Base-by-base conservation (phyloP, 2,329 filamentous ascomycete genomes). In the Alternaria conjuncta region DNA sequence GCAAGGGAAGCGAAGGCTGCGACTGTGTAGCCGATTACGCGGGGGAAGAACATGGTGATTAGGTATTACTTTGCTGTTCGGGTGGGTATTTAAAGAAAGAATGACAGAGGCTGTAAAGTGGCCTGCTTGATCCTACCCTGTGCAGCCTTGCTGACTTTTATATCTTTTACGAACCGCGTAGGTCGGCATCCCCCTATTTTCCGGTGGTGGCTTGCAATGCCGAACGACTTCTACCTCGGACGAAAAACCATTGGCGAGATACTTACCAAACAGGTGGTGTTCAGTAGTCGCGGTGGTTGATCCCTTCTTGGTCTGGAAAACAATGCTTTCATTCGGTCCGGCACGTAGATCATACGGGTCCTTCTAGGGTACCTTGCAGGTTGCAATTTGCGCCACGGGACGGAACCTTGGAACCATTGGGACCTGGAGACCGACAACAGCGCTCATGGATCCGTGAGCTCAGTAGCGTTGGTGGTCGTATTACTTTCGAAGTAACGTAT, bases 1-100 rank as follows among this genome's bases (percentile, higher is more conserved):
- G 68, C 74, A 28, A 76, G 63, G 15, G 72, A 69, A 32, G 66
- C 46, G 20, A 72, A 66, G 30, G 71, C 68, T n/a, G 66, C 66
- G 41, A 72, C 61, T 41, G 63, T 66, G 36, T 41, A 41, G 45
- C 67, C 61, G 30, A 72, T 63, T 13, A 74, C 53, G 21, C 65
- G 66, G 46, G 60, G 66, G 62, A 75, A 67, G 58, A 73, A 57
- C 74, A 76, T 76, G 36, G 51, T 68, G 57, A 60, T 60, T 60
- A 56, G 25, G 30, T 60, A 63, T 63, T 55, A 60, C 6, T 55
- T 11, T 43, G 57, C 50, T 51, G 43, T 57, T 30, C 21, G 23
- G 55, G 47, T 54, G 15, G 30, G 49, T 45, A 25, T 36, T 57
- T 54, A 62, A 59, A 32, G 54, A 56, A 61, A 45, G 67, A 69